phyloP scores from a whole-genome alignment of 2,329 filamentous ascomycete genomes.

The Bretziella fagacearum region DNA sequence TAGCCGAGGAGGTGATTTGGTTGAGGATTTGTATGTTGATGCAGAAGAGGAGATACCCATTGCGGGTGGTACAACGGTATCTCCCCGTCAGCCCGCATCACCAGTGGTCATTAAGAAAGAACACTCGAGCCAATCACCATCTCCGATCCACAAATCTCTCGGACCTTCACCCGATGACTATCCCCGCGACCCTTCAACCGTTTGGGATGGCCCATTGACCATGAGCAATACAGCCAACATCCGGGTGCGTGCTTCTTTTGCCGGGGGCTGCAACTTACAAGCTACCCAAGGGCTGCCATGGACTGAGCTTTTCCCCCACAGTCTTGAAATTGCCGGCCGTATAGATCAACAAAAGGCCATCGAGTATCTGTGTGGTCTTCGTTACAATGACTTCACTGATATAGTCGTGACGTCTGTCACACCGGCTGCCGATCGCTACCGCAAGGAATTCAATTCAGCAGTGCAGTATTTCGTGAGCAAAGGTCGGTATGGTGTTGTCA shows the following conservation, averaged over 20 bases:
- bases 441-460: constrained; percentile 53
- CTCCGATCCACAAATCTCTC: constrained; percentile 42
- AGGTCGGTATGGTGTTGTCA: constrained; percentile 73
- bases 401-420: constrained; percentile 63
- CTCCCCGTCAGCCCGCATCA: not conserved
- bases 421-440: constrained; percentile 42
- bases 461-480: constrained; percentile 75
- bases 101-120: constrained; percentile 22
- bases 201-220: constrained; percentile 60
- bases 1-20: constrained; percentile 84
- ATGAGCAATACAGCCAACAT: constrained; percentile 70
- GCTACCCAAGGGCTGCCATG: constrained; percentile 38
- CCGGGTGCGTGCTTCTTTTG: constrained; percentile 58
- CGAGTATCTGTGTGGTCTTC: constrained; percentile 76
- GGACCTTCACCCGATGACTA: constrained; percentile 36
- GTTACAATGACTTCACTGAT: constrained; percentile 68
- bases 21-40: constrained; percentile 44
- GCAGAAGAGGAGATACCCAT: constrained; percentile 17
- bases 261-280: constrained; percentile 63
- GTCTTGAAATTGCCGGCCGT: constrained; percentile 56
- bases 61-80: constrained; percentile 17
- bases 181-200: constrained; percentile 57
- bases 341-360: constrained; percentile 71
- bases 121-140: constrained; percentile 29
- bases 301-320: constrained; percentile 56